Percentiles rank a stretch among this genome's conserved stretches.
These are phyloP conservation scores for Paulownia fortunei DNA, from an alignment of 257 asterid genomes.

Conservation along the genomic window DNA sequence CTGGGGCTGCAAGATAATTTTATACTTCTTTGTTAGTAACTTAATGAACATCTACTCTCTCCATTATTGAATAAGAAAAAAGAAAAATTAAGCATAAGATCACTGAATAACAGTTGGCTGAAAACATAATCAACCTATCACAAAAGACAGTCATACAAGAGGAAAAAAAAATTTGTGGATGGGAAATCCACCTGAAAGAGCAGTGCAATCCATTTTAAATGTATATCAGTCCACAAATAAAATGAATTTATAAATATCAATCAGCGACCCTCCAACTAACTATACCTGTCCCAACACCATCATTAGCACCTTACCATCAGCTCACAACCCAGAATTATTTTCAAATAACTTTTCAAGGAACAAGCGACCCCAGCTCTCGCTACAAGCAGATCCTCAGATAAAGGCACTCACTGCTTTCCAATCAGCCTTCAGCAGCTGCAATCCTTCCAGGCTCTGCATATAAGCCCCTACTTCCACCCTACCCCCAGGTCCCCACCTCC, in stretches of 20 bases:
- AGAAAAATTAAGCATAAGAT: neutral
- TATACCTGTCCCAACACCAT: neutral
- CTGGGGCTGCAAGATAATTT: constrained; percentile 67
- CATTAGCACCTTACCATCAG: too few species aligned
- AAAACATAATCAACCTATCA: neutral
- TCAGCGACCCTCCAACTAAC: neutral
- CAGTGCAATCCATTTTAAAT: neutral
- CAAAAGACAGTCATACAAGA: neutral
- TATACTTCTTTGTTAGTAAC: neutral
- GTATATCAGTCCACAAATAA: neutral
- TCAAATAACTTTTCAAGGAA: too few species aligned
- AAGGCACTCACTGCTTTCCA: too few species aligned
- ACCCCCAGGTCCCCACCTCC: too few species aligned
- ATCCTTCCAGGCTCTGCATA: too few species aligned
- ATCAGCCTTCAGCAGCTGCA: too few species aligned
- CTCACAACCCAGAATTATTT: too few species aligned
- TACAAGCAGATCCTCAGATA: too few species aligned
- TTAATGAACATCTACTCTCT: neutral
- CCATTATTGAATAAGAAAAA: neutral
- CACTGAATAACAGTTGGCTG: neutral
- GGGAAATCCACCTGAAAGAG: neutral
- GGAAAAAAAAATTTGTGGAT: neutral
- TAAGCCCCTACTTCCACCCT: too few species aligned
- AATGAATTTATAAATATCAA: neutral
- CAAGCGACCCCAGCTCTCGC: too few species aligned